Conservation (phyloP, 106 monocot genomes). For the Allium sativum region DNA sequence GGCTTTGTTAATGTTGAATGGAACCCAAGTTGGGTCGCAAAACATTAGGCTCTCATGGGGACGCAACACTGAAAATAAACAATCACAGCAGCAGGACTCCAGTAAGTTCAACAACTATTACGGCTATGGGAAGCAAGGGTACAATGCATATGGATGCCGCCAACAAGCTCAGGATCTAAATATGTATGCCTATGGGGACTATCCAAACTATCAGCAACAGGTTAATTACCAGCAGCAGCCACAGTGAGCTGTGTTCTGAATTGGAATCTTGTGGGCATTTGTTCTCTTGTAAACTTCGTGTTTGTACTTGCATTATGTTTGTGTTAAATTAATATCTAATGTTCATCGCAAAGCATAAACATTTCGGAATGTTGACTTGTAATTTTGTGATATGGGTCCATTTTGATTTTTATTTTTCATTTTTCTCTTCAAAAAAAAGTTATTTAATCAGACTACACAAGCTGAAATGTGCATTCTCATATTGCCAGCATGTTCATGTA, state of each 20-base stretch:
- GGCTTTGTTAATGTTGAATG: constrained; percentile 53
- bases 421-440: too few species aligned
- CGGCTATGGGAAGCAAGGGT: constrained; percentile 51
- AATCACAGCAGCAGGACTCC: constrained; percentile 56
- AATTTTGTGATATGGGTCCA: too few species aligned
- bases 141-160: constrained; percentile 45
- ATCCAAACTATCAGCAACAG: constrained; percentile 60
- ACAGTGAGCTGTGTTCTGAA: neutral
- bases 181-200: constrained; percentile 55
- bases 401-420: too few species aligned
- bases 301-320: too few species aligned
- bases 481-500: too few species aligned
- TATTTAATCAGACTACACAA: too few species aligned
- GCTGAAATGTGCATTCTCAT: too few species aligned
- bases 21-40: constrained; percentile 47
- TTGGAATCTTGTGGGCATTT: too few species aligned
- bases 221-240: constrained; percentile 19
- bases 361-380: too few species aligned
- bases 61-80: constrained; percentile 54
- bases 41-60: constrained; percentile 89
- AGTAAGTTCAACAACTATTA: constrained; percentile 51
- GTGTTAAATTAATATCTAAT: too few species aligned
- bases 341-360: too few species aligned
- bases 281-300: too few species aligned
- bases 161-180: constrained; percentile 59